A percentile compares a stretch with the other conserved stretches of the same genome.
Conservation (phyloP, 192 early-diverging fungal species). For the Backusella circina region DNA sequence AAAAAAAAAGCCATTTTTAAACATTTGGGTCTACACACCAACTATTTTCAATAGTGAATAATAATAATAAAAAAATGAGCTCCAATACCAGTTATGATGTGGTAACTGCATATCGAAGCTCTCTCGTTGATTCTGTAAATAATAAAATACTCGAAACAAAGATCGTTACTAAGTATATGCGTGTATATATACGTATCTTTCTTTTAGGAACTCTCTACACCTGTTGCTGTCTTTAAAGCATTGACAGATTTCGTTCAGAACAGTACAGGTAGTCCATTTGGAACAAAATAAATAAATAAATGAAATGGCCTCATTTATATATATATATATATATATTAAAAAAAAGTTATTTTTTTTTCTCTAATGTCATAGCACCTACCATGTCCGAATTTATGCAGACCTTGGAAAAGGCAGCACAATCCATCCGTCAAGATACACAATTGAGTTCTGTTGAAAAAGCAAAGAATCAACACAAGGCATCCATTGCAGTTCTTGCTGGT, state of each 20-base stretch:
- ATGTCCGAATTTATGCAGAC: constrained; percentile 86
- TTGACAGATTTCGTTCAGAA: constrained; percentile 65
- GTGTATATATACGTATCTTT: background rate
- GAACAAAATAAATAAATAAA: no score
- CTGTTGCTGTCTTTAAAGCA: constrained; percentile 72
- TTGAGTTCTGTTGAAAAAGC: background rate
- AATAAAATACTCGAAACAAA: background rate
- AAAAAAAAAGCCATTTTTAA: background rate
- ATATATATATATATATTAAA: no score
- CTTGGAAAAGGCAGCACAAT: constrained; percentile 59
- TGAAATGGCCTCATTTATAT: background rate
- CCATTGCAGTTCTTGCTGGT: constrained; percentile 84
- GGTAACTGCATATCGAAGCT: constrained; percentile 33
- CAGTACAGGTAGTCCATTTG: constrained; percentile 54
- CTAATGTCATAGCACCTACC: constrained; percentile 61
- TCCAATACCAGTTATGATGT: constrained; percentile 16
- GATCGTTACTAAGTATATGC: background rate
- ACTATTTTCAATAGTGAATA: background rate
- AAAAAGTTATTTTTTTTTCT: background rate
- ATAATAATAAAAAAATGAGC: background rate
- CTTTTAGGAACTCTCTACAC: constrained; percentile 62
- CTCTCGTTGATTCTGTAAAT: constrained; percentile 31
- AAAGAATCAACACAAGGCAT: constrained; percentile 47
- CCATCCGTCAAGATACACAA: constrained; percentile 61
- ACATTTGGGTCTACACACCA: no score